Conservation (phyloP, 164 flowering plant genomes). For the Magnolia kwangsiensis region DNA sequence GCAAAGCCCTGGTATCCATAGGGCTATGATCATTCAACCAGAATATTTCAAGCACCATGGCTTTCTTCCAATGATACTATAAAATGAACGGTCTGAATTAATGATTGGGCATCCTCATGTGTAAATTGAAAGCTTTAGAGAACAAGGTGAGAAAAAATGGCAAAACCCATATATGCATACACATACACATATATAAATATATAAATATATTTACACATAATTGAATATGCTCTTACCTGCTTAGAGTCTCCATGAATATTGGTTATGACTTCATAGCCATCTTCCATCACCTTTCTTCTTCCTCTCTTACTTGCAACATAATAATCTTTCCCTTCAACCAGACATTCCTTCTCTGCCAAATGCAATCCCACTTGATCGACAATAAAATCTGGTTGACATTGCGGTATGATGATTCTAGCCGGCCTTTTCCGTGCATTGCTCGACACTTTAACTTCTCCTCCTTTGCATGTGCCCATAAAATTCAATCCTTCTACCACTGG, state of each 20-base stretch:
- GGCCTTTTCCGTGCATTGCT: slow-evolving; percentile 29
- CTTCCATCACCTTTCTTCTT: slow-evolving; percentile 43
- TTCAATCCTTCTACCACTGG: background rate
- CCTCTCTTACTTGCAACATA: slow-evolving; percentile 39
- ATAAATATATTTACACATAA: too few relatives aligned
- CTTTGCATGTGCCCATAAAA: slow-evolving; percentile 1
- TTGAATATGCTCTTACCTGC: slow-evolving; percentile 23
- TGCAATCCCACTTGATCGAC: slow-evolving; percentile 10
- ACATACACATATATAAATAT: too few relatives aligned
- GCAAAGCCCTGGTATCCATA: too few relatives aligned
- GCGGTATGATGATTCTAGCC: slow-evolving; percentile 27
- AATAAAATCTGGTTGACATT: background rate
- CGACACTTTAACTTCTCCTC: background rate
- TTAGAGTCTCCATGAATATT: slow-evolving; percentile 35
- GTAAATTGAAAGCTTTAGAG: too few relatives aligned
- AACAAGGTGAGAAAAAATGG: too few relatives aligned
- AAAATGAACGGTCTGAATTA: too few relatives aligned
- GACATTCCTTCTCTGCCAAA: slow-evolving; percentile 17
- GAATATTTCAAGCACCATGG: too few relatives aligned
- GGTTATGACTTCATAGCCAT: slow-evolving; percentile 26
- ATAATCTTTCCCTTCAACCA: slow-evolving; percentile 30
- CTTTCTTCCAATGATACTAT: too few relatives aligned
- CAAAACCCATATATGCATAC: too few relatives aligned
- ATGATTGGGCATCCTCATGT: too few relatives aligned
- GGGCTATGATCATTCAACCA: too few relatives aligned